Conservation (phyloP, 345 rosid species). For the Populus nigra region DNA sequence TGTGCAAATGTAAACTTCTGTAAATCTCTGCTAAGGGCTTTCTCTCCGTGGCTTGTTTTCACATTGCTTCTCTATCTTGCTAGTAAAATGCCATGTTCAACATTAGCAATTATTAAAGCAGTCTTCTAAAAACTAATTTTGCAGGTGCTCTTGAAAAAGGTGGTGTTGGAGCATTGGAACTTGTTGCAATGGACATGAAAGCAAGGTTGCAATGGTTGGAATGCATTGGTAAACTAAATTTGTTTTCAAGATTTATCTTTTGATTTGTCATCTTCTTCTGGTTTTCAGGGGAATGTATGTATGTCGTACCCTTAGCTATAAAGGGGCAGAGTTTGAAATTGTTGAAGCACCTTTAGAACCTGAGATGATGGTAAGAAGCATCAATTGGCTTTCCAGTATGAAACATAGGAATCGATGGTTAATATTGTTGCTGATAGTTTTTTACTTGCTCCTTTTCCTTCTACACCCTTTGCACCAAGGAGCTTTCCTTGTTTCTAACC, state of each 20-base stretch:
- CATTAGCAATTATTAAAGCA: not conserved
- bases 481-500: not conserved
- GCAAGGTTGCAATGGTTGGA: conserved; percentile 61
- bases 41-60: not conserved
- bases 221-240: conserved; percentile 6
- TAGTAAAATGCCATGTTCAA: not conserved
- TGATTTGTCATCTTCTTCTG: conserved; percentile 17
- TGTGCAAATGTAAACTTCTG: not conserved
- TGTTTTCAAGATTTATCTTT: conserved; percentile 12
- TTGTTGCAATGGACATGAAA: conserved; percentile 99
- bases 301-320: conserved; percentile 97
- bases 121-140: conserved; percentile 6
- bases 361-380: conserved; percentile 71
- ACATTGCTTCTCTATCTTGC: not conserved
- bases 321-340: conserved; percentile 88
- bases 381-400: conserved; percentile 4
- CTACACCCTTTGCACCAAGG: not conserved
- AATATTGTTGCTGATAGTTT: not conserved
- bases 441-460: too few relatives aligned
- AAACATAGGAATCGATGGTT: conserved; percentile 3
- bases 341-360: conserved; percentile 90
- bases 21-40: not conserved
- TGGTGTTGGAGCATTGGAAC: conserved; percentile 96
- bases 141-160: conserved; percentile 97
- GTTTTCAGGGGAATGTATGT: conserved; percentile 92